Percentiles rank a stretch among this genome's conserved stretches.
These are phyloP conservation scores for Dendrostoma leiphaemia DNA, from an alignment of 2,329 filamentous ascomycete species.

Conservation along the genomic window DNA sequence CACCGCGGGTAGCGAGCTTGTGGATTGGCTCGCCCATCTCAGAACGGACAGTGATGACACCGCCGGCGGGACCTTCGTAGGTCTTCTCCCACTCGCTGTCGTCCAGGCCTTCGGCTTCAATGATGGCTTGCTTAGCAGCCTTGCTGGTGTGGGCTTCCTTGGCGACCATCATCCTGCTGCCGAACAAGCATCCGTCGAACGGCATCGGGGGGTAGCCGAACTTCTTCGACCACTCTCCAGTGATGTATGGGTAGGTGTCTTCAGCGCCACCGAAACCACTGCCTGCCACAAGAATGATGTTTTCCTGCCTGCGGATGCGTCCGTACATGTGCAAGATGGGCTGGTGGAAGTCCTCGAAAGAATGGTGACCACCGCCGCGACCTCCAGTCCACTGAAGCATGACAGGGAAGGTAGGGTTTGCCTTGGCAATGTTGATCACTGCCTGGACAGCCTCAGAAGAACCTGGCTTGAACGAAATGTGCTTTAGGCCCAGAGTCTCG, in stretches of 20 bases:
- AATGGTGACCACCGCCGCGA: slow-evolving; percentile 90
- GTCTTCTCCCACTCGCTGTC: slow-evolving; percentile 89
- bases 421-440: slow-evolving; percentile 89
- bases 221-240: slow-evolving; percentile 81
- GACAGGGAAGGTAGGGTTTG: slow-evolving; percentile 91
- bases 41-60: slow-evolving; percentile 92
- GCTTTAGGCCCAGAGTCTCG: slow-evolving; percentile 85
- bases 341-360: slow-evolving; percentile 92
- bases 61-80: slow-evolving; percentile 86
- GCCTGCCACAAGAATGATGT: slow-evolving; percentile 85
- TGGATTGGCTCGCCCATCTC: slow-evolving; percentile 99
- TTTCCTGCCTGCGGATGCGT: slow-evolving; percentile 79
- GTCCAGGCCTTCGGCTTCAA: slow-evolving; percentile 78
- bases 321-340: slow-evolving; percentile 90
- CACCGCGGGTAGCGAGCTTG: slow-evolving; percentile 95
- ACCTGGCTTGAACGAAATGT: slow-evolving; percentile 92
- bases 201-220: slow-evolving; percentile 92
- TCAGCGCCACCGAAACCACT: slow-evolving; percentile 89
- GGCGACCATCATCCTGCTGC: slow-evolving; percentile 91
- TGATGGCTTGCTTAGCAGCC: slow-evolving; percentile 86
- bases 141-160: slow-evolving; percentile 89
- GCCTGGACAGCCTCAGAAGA: slow-evolving; percentile 84
- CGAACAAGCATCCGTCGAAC: slow-evolving; percentile 88
- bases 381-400: slow-evolving; percentile 94
- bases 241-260: slow-evolving; percentile 90